These are phyloP conservation scores for Fusarium scirpi DNA, from an alignment of 2,329 filamentous ascomycete species.

Conservation along the genomic window DNA sequence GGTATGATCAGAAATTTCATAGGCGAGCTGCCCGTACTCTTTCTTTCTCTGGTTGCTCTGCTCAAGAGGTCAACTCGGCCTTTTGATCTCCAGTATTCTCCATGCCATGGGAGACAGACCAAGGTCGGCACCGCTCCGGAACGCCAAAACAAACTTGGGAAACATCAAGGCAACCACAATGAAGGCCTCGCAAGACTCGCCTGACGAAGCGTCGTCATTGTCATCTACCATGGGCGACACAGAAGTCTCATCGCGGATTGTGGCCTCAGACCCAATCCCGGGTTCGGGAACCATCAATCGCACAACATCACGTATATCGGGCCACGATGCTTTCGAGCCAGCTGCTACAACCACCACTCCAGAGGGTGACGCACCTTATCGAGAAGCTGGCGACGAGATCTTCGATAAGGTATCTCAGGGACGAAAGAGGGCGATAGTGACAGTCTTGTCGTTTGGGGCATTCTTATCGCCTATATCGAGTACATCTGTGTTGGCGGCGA, in stretches of 20 bases:
- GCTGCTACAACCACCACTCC: constrained; percentile 8
- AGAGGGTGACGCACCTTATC: constrained; percentile 31
- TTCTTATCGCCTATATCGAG: constrained; percentile 82
- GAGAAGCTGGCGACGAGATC: constrained; percentile 59
- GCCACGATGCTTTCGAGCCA: constrained; percentile 47
- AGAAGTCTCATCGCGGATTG: neutral
- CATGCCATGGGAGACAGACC: neutral
- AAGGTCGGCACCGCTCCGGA: neutral
- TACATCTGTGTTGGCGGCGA: constrained; percentile 78
- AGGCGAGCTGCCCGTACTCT: neutral
- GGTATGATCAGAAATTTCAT: constrained; percentile 7
- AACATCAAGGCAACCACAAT: constrained; percentile 4
- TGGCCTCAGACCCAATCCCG: neutral
- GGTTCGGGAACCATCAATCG: constrained; percentile 33
- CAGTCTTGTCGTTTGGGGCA: constrained; percentile 77
- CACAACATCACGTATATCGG: constrained; percentile 48
- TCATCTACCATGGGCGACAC: constrained; percentile 8
- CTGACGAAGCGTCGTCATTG: neutral
- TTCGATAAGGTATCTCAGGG: constrained; percentile 73
- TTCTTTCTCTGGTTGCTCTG: neutral
- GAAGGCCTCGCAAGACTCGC: constrained; percentile 8
- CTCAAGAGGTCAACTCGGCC: neutral
- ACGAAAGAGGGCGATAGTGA: constrained; percentile 75
- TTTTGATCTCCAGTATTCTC: neutral
- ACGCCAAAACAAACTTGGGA: neutral